Evolutionary conservation across 2,329 filamentous ascomycete species (phyloP).

Genomic region (Xylaria sp.): DNA sequence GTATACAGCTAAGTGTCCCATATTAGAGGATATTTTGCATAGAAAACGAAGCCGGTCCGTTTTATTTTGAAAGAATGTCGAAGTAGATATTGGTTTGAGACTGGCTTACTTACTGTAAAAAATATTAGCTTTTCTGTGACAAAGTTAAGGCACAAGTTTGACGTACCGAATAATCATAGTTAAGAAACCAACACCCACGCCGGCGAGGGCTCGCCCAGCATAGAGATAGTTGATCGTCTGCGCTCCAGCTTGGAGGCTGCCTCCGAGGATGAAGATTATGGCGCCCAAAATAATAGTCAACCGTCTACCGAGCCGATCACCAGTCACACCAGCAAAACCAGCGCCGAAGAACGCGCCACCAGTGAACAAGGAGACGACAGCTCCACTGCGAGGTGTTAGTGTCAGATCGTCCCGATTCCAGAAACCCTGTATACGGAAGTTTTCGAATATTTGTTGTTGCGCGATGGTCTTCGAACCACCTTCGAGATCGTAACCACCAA

Average conservation of each 20-base stretch:
- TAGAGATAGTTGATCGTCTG: slow-evolving; percentile 65
- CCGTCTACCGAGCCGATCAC: slow-evolving; percentile 65
- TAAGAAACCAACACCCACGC: slow-evolving; percentile 60
- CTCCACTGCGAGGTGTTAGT: slow-evolving; percentile 53
- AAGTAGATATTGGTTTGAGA: background rate
- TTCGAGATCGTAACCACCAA: too few relatives aligned
- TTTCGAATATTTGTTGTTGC: too few relatives aligned
- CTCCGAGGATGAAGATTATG: slow-evolving; percentile 73
- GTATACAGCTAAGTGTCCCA: slow-evolving; percentile 58
- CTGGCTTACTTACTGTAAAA: slow-evolving; percentile 9
- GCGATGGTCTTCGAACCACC: too few relatives aligned
- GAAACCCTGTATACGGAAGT: too few relatives aligned
- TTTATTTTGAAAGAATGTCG: background rate
- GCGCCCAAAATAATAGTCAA: slow-evolving; percentile 74
- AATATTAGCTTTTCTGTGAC: slow-evolving; percentile 4
- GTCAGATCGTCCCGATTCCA: too few relatives aligned
- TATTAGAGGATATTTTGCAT: slow-evolving; percentile 8
- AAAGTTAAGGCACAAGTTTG: background rate
- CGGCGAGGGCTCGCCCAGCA: slow-evolving; percentile 71
- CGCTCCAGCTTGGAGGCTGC: slow-evolving; percentile 74
- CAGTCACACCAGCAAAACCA: slow-evolving; percentile 60
- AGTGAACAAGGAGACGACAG: slow-evolving; percentile 80
- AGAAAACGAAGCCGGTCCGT: background rate
- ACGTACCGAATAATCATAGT: slow-evolving; percentile 49
- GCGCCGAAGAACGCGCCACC: slow-evolving; percentile 70